These are phyloP conservation scores for Mycena leptocephala DNA, from an alignment of 768 basidiomycete genomes.

Conservation along the genomic window DNA sequence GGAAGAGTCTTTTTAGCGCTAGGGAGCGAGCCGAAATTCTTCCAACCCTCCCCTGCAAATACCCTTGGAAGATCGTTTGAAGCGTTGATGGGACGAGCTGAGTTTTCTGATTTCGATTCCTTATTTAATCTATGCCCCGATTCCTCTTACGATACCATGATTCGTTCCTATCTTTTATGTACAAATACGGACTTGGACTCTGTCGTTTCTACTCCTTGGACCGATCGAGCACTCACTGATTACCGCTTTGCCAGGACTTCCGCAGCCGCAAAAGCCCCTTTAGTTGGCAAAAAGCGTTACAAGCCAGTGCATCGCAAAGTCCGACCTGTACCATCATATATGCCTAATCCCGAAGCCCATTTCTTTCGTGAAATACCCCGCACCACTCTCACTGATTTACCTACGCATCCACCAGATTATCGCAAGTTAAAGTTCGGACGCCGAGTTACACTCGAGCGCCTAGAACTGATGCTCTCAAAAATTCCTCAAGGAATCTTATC, in stretches of 20 bases:
- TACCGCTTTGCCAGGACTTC: not conserved
- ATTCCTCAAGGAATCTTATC: slow-evolving; percentile 28
- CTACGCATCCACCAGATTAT: slow-evolving; percentile 27
- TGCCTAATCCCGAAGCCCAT: not conserved
- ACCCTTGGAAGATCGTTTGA: slow-evolving; percentile 35
- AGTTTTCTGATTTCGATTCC: slow-evolving; percentile 34
- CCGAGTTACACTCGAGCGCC: slow-evolving; percentile 25
- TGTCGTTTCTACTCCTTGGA: slow-evolving; percentile 17
- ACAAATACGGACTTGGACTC: too few relatives aligned
- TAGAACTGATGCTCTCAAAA: slow-evolving; percentile 32
- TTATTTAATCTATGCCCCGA: slow-evolving; percentile 13
- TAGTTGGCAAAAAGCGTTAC: slow-evolving; percentile 18
- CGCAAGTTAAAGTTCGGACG: slow-evolving; percentile 2
- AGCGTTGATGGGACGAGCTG: slow-evolving; percentile 35
- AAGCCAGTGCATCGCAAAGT: slow-evolving; percentile 20
- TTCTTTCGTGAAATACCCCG: slow-evolving; percentile 26
- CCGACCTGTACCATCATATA: not conserved
- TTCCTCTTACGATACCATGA: not conserved
- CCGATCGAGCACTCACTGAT: not conserved
- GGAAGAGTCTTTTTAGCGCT: slow-evolving; percentile 18
- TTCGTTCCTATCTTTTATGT: too few relatives aligned
- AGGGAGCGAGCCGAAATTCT: not conserved
- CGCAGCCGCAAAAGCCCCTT: not conserved
- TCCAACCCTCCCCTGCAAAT: slow-evolving; percentile 21
- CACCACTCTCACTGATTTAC: slow-evolving; percentile 6